Base-by-base conservation (phyloP, 2,329 filamentous ascomycete species). In the Beauveria brongniartii region DNA sequence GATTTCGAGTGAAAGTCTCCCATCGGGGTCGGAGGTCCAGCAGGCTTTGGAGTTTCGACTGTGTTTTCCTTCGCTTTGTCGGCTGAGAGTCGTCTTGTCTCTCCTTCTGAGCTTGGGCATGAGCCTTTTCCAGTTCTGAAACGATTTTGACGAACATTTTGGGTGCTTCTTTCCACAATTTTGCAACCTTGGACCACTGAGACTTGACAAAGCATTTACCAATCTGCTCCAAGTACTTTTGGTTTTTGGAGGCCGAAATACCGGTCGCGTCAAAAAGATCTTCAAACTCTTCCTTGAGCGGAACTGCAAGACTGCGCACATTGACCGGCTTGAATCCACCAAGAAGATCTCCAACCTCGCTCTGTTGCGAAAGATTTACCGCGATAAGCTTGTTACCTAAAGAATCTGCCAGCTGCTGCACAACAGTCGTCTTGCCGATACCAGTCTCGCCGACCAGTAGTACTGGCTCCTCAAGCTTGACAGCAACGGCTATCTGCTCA, bases 401-500 rank as follows among this genome's bases (percentile, higher is more conserved):
- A 3, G 88, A 83, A 62, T 89, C 87, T 0, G 94, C 92, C 61
- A 99, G 79, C 70, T 97, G 92, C 72, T 99, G 94, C 16, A 99
- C 88, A 28, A 94, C 90, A 0, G 94, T 96, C 0, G 94, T 99
- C 75, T 99, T 99, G 68, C 94, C 94, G 55, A 96, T 97, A 78
- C 94, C 94, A 8, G 94, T 99, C 77, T 99, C 94, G 70, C 94
- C 94, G n/a, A 99, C 94, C 30, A 99, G 84, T 20, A 99, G 77
- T 1, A 96, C 84, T 4, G 95, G 92, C 69, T 99, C 94, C n/a
- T 85, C 83, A 68, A 92, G 84, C 64, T 89, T 86, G 6, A 97
- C 85, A 1, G 92, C 89, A 43, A 91, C 87, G 1, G 90, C 86
- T 60, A 97, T 89, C 71, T 95, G 91, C 71, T 99, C 95, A 55